Percentiles rank a stretch among this genome's conserved stretches.
phyloP scores from a whole-genome alignment of 1,284 basidiomycete species.

The Xanthoconium separans region DNA sequence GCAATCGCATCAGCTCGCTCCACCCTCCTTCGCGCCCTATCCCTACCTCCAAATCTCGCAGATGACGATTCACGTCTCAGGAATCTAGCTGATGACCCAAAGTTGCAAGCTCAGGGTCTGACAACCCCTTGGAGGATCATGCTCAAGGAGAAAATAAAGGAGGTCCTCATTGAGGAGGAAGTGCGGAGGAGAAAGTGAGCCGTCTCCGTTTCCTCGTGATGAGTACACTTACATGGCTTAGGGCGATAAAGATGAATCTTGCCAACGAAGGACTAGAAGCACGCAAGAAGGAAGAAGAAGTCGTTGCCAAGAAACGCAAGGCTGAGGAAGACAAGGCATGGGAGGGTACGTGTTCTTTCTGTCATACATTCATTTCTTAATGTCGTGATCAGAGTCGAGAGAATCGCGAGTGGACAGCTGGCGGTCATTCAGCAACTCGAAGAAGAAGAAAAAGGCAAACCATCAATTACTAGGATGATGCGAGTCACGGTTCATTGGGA shows the following conservation, averaged over 20 bases:
- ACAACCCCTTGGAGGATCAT: slow-evolving; percentile 61
- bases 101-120: slow-evolving; percentile 33
- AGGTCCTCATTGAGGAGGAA: slow-evolving; percentile 80
- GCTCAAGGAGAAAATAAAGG: slow-evolving; percentile 68
- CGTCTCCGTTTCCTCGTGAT: slow-evolving; percentile 3
- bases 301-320: slow-evolving; percentile 71
- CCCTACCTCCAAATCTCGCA: slow-evolving; percentile 55
- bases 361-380: not conserved
- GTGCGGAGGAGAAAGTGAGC: slow-evolving; percentile 72
- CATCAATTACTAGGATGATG: slow-evolving; percentile 65
- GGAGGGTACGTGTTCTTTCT: slow-evolving; percentile 61
- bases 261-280: slow-evolving; percentile 85
- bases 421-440: slow-evolving; percentile 62
- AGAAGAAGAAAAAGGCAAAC: slow-evolving; percentile 81
- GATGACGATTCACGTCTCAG: slow-evolving; percentile 58
- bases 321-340: slow-evolving; percentile 78
- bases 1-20: slow-evolving; percentile 69
- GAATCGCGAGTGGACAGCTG: slow-evolving; percentile 82
- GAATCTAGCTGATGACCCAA: slow-evolving; percentile 39
- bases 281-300: slow-evolving; percentile 79
- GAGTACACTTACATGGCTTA: slow-evolving; percentile 28
- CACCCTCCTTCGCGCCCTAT: slow-evolving; percentile 57
- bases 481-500: not conserved
- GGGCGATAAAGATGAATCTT: slow-evolving; percentile 81
- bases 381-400: slow-evolving; percentile 51